These are phyloP conservation scores for Elaeagnus macrophylla DNA, from an alignment of 306 rosid species.

Conservation along the genomic window DNA sequence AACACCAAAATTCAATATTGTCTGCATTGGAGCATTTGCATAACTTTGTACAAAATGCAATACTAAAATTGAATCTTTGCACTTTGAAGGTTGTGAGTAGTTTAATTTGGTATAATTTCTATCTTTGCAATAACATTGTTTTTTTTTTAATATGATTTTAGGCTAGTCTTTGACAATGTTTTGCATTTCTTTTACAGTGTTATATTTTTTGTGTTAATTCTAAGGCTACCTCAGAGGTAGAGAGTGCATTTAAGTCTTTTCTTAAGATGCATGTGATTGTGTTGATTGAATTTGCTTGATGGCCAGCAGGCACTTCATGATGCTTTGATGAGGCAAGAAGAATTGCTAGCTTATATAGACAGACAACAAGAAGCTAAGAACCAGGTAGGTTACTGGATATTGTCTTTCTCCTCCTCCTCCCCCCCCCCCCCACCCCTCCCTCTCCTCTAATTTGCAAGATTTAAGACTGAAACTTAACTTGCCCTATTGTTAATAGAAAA, in stretches of 20 bases:
- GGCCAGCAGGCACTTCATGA: slow-evolving; percentile 71
- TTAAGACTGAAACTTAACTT: slow-evolving; percentile 18
- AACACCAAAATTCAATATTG: not conserved
- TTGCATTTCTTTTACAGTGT: too few relatives aligned
- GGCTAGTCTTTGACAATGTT: too few relatives aligned
- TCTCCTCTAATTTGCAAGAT: not conserved
- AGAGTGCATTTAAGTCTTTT: not conserved
- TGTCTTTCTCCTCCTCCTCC: not conserved
- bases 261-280: slow-evolving; percentile 3
- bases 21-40: not conserved
- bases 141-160: too few relatives aligned
- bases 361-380: slow-evolving; percentile 68
- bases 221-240: too few relatives aligned
- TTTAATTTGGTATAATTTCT: not conserved
- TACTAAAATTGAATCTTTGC: not conserved
- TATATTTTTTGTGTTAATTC: too few relatives aligned
- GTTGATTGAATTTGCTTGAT: slow-evolving; percentile 10
- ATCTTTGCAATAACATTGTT: not conserved
- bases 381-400: slow-evolving; percentile 43
- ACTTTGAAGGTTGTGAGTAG: not conserved
- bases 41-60: too few relatives aligned
- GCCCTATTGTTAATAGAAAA: slow-evolving; percentile 45
- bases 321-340: slow-evolving; percentile 92
- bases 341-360: slow-evolving; percentile 80
- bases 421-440: too few relatives aligned